Evolutionary conservation across 2,329 filamentous ascomycete genomes (phyloP), one percentile per base, ranked within the genome.

Genomic region (Aspergillus fischeri): DNA sequence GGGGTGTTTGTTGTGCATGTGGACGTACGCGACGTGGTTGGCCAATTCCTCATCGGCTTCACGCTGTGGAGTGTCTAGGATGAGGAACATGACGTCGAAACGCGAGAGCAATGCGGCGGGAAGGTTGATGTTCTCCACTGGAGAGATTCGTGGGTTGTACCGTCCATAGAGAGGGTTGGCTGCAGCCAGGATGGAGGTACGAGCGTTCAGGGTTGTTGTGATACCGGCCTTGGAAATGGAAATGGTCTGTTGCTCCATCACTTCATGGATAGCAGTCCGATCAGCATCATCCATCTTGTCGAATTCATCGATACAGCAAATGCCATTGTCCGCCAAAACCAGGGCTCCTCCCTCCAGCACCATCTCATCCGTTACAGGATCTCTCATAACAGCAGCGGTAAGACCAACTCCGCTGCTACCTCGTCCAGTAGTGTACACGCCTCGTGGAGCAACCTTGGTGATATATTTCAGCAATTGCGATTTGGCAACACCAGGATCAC

Each of bases 401-500:
- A 92, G 81, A 83, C 89, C 89, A 32, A 92, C 89, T 49, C 89
- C 89, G 60, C 88, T 92, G 59, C 88, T 91, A 66, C 89, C 89
- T 71, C 91, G 89, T 68, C 89, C 89, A 58, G 88, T 91, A 2
- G 89, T 92, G 75, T 92, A 92, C 52, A 92, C 87, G 65, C 92
- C 92, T 61, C 94, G 90, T 60, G 94, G 94, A 1, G 94, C 93
- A 29, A 99, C 94, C 78, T 99, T 97, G 63, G 92, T 91, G 72
- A 99, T 97, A 75, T 99, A 99, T 78, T 97, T 97, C 64, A 99
- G 83, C 64, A 99, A 80, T 79, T 99, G 94, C 41, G 94, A 99
- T 79, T 99, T 99, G 78, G 94, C 94, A 71, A 99, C 94, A 91
- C 94, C 94, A 72, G 94, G 94, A 70, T 99, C 94, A 82, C 94